Conservation (phyloP, 306 rosid genomes). For the Lathyrus tuberosus region DNA sequence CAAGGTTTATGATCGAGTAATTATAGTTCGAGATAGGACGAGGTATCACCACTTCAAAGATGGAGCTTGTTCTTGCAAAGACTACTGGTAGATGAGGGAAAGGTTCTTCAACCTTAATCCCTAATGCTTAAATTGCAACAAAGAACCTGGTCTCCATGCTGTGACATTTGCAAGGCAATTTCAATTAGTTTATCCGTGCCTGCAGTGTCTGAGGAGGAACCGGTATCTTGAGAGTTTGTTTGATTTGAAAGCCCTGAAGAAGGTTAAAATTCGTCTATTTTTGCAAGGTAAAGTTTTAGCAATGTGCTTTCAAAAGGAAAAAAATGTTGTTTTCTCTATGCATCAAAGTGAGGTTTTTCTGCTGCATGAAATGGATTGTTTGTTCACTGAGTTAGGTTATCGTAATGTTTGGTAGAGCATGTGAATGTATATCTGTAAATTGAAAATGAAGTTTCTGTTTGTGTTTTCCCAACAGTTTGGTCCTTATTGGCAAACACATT, state of each 20-base stretch:
- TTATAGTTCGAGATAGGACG: conserved; percentile 58
- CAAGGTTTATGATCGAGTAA: conserved; percentile 47
- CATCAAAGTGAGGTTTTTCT: background rate
- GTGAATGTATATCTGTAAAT: background rate
- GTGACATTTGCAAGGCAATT: background rate
- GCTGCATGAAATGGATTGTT: background rate
- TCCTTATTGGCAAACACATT: background rate
- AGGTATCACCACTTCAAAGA: conserved; percentile 59
- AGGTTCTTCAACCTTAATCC: conserved; percentile 3
- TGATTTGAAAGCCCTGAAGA: background rate
- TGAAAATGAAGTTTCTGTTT: background rate
- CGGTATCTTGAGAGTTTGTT: background rate
- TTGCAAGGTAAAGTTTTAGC: no score
- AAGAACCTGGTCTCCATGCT: background rate
- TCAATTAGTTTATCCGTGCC: background rate
- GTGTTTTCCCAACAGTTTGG: background rate
- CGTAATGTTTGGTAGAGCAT: background rate
- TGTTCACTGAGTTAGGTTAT: background rate
- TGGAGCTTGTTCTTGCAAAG: conserved; percentile 62
- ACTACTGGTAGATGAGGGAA: conserved; percentile 50
- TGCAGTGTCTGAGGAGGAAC: conserved; percentile 1
- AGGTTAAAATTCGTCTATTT: no score
- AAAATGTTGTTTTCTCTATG: background rate
- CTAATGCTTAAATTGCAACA: background rate
- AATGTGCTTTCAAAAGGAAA: no score